phyloP scores from a whole-genome alignment of 2,329 filamentous ascomycete genomes.

The Fusarium oxysporum region DNA sequence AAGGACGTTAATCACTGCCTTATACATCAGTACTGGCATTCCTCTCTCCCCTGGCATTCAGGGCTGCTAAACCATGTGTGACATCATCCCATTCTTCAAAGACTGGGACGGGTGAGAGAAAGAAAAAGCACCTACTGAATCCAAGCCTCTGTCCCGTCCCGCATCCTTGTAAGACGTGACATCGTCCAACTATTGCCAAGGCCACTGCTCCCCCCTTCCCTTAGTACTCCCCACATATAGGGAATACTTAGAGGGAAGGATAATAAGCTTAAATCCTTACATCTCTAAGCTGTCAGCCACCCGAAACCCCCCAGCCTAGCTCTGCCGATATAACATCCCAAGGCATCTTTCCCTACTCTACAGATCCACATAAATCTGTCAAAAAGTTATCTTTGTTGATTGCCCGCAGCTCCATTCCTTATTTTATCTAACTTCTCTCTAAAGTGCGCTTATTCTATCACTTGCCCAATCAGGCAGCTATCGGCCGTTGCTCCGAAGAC shows the following conservation, averaged over 20 bases:
- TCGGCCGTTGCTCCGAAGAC: neutral
- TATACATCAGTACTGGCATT: neutral
- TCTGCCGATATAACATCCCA: neutral
- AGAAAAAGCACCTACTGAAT: neutral
- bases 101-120: fast-evolving
- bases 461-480: neutral
- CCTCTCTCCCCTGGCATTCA: neutral
- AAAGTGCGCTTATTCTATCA: neutral
- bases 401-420: fast-evolving
- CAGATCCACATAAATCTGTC: neutral
- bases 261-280: neutral
- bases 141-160: neutral
- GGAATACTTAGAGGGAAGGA: fast-evolving
- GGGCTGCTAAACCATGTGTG: neutral
- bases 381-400: neutral
- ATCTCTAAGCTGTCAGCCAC: neutral
- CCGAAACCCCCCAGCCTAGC: neutral
- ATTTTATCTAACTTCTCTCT: neutral
- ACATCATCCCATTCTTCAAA: neutral
- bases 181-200: neutral
- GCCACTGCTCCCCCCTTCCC: fast-evolving
- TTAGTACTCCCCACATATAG: neutral
- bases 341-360: neutral
- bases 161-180: neutral
- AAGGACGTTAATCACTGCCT: conserved; percentile 2